Base-by-base conservation (phyloP, 176 grass and related monocot species). In the Coix lacrymajobi region DNA sequence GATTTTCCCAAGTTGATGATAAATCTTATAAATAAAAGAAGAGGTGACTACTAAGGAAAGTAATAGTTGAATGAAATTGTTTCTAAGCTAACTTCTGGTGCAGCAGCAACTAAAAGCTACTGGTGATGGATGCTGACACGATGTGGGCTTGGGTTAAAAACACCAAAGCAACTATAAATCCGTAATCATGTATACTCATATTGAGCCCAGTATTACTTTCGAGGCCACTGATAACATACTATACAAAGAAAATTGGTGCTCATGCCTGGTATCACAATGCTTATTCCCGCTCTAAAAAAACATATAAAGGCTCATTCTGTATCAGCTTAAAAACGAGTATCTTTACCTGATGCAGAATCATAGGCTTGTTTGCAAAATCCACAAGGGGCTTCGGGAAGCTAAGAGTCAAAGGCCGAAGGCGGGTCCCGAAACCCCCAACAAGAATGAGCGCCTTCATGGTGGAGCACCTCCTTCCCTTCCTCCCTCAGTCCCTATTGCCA, bases 331-430 rank as follows among this genome's bases (percentile, higher is more conserved):
- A 4, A 85, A 56, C 1, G 25, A 64, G 37, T 49, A 11, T 39
- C 4, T 17, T 72, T 90, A 97, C 94, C 92, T 97, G 95, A 86
- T 97, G 95, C 84, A 94, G 85, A 65, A 97, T 94, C 95, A 97
- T 94, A 22, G 95, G 92, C 74, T 94, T 94, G 87, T 97, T 97
- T 15, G 89, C 95, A 81, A 93, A 97, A 94, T 97, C 95, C 34
- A 97, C 95, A 28, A 97, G 92, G 5, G 95, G 95, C 86, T 97
- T 97, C 0, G 92, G 95, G 81, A 94, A 85, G 72, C 95, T 97
- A 51, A 94, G 95, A 57, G 92, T 97, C 76, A 93, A 81, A 79
- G 95, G 92, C 46, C 92, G 81, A 9, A 97, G 92, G 73, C 95
- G 95, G 10, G 92, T 97, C 71, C 95, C 95, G 60, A 97, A 97